A percentile compares a stretch with the other conserved stretches of the same genome.
Evolutionary conservation across 2,329 filamentous ascomycete species (phyloP).

Genomic region (Cladosporium sp.): DNA sequence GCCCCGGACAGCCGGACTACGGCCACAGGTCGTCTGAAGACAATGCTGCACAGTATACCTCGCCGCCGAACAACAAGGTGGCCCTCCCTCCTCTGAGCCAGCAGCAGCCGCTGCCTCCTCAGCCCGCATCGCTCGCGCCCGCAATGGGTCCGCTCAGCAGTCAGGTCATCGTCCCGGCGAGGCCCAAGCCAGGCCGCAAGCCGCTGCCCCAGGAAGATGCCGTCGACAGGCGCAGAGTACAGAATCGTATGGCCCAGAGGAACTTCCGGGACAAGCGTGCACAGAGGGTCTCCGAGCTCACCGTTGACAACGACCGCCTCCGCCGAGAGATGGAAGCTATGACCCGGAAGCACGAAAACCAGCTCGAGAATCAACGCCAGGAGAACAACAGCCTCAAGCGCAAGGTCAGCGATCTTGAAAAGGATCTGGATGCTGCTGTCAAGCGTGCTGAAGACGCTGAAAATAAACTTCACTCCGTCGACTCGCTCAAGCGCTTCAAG

Average conservation of each 20-base stretch:
- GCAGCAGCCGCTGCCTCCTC: not conserved
- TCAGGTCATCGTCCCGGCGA: slow-evolving; percentile 34
- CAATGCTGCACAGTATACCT: not conserved
- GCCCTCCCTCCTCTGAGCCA: slow-evolving; percentile 4
- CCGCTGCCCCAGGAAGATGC: slow-evolving; percentile 72
- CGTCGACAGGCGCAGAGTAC: slow-evolving; percentile 85
- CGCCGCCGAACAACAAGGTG: slow-evolving; percentile 4
- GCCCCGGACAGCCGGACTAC: slow-evolving; percentile 5
- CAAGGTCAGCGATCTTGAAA: not conserved
- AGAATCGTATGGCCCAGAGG: slow-evolving; percentile 87
- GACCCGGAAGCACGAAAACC: slow-evolving; percentile 22
- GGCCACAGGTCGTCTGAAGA: slow-evolving; percentile 1
- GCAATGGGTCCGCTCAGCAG: slow-evolving; percentile 32
- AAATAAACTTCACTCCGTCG: slow-evolving; percentile 2
- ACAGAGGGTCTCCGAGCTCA: slow-evolving; percentile 68
- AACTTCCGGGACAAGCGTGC: slow-evolving; percentile 84
- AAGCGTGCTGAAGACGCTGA: slow-evolving; percentile 10
- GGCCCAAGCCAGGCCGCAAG: slow-evolving; percentile 72
- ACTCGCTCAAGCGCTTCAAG: not conserved
- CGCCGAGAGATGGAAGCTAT: slow-evolving; percentile 36
- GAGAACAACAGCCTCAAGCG: not conserved
- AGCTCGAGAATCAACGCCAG: not conserved
- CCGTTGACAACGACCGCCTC: slow-evolving; percentile 21
- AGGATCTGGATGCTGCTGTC: slow-evolving; percentile 3
- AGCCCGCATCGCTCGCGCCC: not conserved